These are phyloP conservation scores for Ceratobasidium sp. DNA, from an alignment of 1,284 basidiomycete genomes.

Conservation along the genomic window DNA sequence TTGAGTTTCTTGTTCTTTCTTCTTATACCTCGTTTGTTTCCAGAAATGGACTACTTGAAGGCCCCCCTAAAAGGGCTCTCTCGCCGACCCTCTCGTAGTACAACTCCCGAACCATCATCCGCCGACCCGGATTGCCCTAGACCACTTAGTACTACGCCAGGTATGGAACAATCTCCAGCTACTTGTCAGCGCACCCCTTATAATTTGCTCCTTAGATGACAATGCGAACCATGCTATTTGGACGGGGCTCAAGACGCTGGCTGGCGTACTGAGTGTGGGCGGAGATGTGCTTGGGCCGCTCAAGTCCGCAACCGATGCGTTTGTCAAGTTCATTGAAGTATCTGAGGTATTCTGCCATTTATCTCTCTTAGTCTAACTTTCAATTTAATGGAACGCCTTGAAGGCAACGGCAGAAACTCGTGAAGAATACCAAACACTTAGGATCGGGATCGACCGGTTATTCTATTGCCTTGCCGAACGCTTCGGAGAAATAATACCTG, in stretches of 20 bases:
- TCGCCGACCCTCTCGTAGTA: too few relatives aligned
- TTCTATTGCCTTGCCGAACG: neutral
- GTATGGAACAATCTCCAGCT: too few relatives aligned
- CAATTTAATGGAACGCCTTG: neutral
- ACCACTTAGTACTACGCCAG: too few relatives aligned
- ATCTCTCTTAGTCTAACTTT: too few relatives aligned
- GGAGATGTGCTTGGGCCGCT: neutral
- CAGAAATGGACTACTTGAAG: too few relatives aligned
- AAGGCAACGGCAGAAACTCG: slow-evolving; percentile 1
- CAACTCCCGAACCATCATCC: too few relatives aligned
- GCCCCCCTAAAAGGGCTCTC: too few relatives aligned
- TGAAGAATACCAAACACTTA: slow-evolving; percentile 1
- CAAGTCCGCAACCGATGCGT: neutral
- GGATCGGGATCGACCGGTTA: neutral
- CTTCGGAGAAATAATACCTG: neutral
- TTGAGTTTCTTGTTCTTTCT: too few relatives aligned
- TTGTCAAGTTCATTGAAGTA: neutral
- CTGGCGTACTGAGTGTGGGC: neutral
- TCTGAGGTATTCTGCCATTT: slow-evolving; percentile 7
- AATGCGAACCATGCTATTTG: neutral
- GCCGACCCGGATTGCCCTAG: too few relatives aligned
- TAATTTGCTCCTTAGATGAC: neutral
- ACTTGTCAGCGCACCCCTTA: too few relatives aligned
- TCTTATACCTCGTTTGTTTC: too few relatives aligned
- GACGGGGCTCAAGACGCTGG: neutral